Percentiles rank a stretch among this genome's conserved stretches.
phyloP scores from a whole-genome alignment of 208 protist species.

The Trypanosomatidae sp. region DNA sequence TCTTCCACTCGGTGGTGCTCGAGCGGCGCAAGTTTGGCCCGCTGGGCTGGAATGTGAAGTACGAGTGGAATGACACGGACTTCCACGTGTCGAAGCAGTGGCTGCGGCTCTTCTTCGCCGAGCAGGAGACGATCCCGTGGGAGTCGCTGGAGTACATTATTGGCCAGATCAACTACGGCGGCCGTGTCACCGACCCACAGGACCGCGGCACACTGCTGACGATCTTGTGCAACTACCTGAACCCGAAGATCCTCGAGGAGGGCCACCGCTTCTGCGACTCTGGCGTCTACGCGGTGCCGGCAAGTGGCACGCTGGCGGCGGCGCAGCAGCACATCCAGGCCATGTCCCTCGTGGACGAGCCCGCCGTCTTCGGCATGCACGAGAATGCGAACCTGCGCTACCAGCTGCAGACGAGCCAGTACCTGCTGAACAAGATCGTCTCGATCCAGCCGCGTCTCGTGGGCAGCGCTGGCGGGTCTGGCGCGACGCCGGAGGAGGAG shows the following conservation, averaged over 20 bases:
- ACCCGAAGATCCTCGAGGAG: constrained; percentile 76
- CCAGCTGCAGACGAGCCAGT: constrained; percentile 93
- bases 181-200: constrained; percentile 97
- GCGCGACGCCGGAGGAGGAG: constrained; percentile 83
- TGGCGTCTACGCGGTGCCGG: constrained; percentile 72
- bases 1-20: constrained; percentile 97
- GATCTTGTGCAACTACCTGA: constrained; percentile 91
- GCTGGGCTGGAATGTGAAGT: constrained; percentile 97
- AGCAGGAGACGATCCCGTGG: constrained; percentile 96
- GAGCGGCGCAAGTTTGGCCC: constrained; percentile 97
- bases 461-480: constrained; percentile 26
- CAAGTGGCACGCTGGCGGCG: constrained; percentile 44
- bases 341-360: constrained; percentile 92
- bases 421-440: constrained; percentile 91
- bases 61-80: constrained; percentile 99
- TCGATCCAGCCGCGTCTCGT: constrained; percentile 90
- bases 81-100: constrained; percentile 95
- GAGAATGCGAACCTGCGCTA: constrained; percentile 97
- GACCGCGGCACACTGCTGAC: constrained; percentile 94
- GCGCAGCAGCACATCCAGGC: constrained; percentile 81
- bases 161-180: constrained; percentile 98
- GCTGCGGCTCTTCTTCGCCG: constrained; percentile 96
- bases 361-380: constrained; percentile 98
- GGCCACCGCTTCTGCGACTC: constrained; percentile 85
- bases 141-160: constrained; percentile 98